Conservation (phyloP, 2,329 filamentous ascomycete genomes). For the Calonectria pseudoturangicola region DNA sequence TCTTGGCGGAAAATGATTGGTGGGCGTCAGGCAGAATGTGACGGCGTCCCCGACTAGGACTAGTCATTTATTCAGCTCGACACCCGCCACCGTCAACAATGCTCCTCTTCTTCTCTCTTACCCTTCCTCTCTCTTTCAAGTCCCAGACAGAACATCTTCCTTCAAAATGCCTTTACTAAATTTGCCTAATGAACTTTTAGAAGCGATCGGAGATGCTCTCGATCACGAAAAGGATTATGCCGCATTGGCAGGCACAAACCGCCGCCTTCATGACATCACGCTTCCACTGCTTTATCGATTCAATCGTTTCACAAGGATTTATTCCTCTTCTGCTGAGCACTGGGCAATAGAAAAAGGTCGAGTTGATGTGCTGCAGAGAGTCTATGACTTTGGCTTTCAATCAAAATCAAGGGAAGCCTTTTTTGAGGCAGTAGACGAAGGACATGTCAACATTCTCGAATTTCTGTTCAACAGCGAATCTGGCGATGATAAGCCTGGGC, state of each 20-base stretch:
- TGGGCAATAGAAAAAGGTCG: neutral
- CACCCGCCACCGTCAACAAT: neutral
- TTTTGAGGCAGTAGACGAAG: neutral
- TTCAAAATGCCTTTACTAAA: neutral
- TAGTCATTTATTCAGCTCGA: neutral
- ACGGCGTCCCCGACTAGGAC: neutral
- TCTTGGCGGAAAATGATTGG: neutral
- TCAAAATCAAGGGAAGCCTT: neutral
- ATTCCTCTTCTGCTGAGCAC: neutral
- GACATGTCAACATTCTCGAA: neutral
- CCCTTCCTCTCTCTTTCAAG: neutral
- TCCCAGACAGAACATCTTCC: neutral
- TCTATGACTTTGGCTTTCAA: neutral
- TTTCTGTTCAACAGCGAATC: neutral
- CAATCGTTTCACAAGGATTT: neutral
- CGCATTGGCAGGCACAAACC: neutral
- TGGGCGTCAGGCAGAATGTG: neutral
- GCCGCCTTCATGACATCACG: neutral
- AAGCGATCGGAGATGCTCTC: neutral
- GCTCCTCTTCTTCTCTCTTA: neutral
- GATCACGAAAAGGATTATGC: conserved; percentile 1
- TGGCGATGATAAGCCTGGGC: neutral
- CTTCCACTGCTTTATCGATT: conserved; percentile 1
- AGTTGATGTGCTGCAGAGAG: neutral
- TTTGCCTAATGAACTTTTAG: neutral